phyloP scores from a whole-genome alignment of 2,329 filamentous ascomycete species.

The Paraconiothyrium sp. region DNA sequence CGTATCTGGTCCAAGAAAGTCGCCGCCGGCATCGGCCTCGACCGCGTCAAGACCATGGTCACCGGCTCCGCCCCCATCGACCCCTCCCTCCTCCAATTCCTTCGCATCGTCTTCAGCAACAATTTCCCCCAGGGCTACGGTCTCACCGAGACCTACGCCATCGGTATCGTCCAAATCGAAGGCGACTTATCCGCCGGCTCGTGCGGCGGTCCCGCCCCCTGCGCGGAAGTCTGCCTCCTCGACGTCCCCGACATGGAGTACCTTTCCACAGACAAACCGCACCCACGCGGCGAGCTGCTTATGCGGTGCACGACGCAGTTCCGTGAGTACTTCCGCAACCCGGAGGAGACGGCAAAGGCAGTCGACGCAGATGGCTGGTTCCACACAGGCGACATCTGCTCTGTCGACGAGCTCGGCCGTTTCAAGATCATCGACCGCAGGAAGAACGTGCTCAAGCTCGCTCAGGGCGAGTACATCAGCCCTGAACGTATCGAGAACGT shows the following conservation, averaged over 20 bases:
- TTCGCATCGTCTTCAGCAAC: slow-evolving; percentile 82
- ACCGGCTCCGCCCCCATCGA: slow-evolving; percentile 93
- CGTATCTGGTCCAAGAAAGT: slow-evolving; percentile 93
- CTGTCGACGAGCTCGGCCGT: slow-evolving; percentile 84
- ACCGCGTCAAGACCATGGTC: slow-evolving; percentile 76
- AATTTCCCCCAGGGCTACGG: slow-evolving; percentile 89
- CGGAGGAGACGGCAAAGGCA: slow-evolving; percentile 83
- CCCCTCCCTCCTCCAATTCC: slow-evolving; percentile 85
- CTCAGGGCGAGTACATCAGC: slow-evolving; percentile 97
- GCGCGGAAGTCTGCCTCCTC: slow-evolving; percentile 78
- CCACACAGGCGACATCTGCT: slow-evolving; percentile 90
- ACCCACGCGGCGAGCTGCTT: slow-evolving; percentile 89
- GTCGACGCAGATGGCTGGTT: slow-evolving; percentile 95
- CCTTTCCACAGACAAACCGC: slow-evolving; percentile 83
- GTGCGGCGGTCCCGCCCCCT: slow-evolving; percentile 76
- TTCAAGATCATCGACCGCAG: slow-evolving; percentile 94
- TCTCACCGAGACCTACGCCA: slow-evolving; percentile 91
- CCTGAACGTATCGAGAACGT: slow-evolving; percentile 97
- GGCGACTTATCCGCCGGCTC: slow-evolving; percentile 81
- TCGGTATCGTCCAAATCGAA: slow-evolving; percentile 72
- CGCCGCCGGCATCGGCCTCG: slow-evolving; percentile 80
- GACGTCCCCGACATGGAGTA: slow-evolving; percentile 97
- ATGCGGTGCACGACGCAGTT: slow-evolving; percentile 84
- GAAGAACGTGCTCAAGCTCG: slow-evolving; percentile 99
- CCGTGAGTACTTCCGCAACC: slow-evolving; percentile 88